Base-by-base conservation (phyloP, 176 grass and related monocot genomes). In the Olyra latifolia region DNA sequence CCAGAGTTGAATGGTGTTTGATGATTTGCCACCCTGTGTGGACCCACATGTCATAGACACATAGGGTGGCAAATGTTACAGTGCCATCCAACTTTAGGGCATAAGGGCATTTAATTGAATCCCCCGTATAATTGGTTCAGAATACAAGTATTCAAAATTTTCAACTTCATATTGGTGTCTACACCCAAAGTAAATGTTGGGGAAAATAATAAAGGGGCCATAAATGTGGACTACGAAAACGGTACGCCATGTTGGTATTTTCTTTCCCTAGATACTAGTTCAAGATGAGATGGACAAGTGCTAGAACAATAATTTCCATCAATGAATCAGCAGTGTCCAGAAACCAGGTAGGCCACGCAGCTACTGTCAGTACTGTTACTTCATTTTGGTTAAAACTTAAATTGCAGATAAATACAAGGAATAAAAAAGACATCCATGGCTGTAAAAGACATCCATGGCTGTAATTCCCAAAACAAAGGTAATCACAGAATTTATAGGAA, bases 291-390 rank as follows among this genome's bases (percentile, higher is more conserved):
- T n/a, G 54, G 45, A 53, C 22, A 56, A 82, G 55, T 10, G 57
- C 20, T 53, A 83, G 74, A 66, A 69, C 57, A 83, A 83, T 79
- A 77, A 66, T 66, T 83, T 52, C 66, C 28, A 81, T 75, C 19
- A 75, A 63, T 58, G 71, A 44, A 49, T 65, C 47, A 71, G 16
- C 27, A 76, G 78, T 82, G 72, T 27, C 23, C 70, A 62, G 11
- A 75, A 69, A 40, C 27, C 72, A 64, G 32, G 53, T 11, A 79
- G 69, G 81, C 20, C 69, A 62, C 14, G 15, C 25, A 8, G 56
- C 24, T 45, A 85, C 63, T 55, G 71, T 5, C 40, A 47, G 22
- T 10, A 69, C 41, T 61, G 66, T 22, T 71, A 62, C 38, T 79
- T 66, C 25, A 19, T 17, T 43, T 43, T 27, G 38, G 30, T 45